These are phyloP conservation scores for Pachyrhizus erosus DNA, from an alignment of 306 rosid species.

Conservation along the genomic window DNA sequence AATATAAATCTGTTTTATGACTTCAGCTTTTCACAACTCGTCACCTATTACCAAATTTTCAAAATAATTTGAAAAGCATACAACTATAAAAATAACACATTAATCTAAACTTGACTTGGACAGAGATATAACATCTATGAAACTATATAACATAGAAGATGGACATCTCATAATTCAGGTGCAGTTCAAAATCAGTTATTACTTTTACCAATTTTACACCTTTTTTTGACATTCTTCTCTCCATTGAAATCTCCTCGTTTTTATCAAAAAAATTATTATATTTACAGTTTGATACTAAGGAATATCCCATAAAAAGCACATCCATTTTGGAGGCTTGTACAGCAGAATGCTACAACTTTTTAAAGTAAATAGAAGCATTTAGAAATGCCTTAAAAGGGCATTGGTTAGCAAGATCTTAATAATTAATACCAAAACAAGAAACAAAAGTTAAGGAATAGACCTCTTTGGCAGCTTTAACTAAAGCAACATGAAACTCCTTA, in stretches of 20 bases:
- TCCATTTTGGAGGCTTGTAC: neutral
- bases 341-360: neutral
- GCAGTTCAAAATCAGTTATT: neutral
- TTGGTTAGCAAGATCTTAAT: neutral
- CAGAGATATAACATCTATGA: neutral
- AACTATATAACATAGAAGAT: neutral
- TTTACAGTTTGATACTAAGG: neutral
- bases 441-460: conserved; percentile 44
- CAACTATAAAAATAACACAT: neutral
- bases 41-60: neutral
- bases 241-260: neutral
- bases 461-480: conserved; percentile 85
- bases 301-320: neutral
- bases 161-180: neutral
- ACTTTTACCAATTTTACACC: neutral
- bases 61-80: neutral
- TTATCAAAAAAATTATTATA: neutral
- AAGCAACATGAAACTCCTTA: conserved; percentile 75
- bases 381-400: conserved; percentile 7
- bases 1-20: neutral
- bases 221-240: neutral
- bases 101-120: neutral
- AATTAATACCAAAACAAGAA: neutral
- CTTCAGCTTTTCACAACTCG: neutral
- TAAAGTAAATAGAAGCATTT: neutral